A percentile compares a stretch with the other conserved stretches of the same genome.
Conservation (phyloP, 805 yeast genomes). For the Candida tibetensis region DNA sequence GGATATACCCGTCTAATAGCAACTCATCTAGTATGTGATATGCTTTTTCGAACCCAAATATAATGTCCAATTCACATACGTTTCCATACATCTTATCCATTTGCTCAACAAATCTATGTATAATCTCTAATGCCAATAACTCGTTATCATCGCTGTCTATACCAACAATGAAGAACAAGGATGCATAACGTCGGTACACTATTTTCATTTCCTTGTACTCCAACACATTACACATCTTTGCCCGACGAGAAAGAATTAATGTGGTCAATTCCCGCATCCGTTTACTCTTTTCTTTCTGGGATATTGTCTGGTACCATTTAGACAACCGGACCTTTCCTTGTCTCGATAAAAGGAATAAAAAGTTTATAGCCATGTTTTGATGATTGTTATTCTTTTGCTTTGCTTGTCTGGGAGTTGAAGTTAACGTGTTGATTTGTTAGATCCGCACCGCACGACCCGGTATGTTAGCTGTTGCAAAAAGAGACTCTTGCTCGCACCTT, state of each 20-base stretch:
- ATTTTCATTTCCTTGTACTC: slow-evolving; percentile 84
- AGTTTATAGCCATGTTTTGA: slow-evolving; percentile 76
- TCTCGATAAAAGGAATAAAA: slow-evolving; percentile 76
- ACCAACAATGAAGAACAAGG: slow-evolving; percentile 86
- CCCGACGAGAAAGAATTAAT: slow-evolving; percentile 75
- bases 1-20: slow-evolving; percentile 80
- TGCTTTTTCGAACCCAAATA: slow-evolving; percentile 92
- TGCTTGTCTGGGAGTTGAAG: neutral
- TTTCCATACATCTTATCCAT: slow-evolving; percentile 96
- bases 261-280: slow-evolving; percentile 85
- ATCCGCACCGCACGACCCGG: neutral
- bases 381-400: too few species aligned
- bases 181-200: slow-evolving; percentile 89
- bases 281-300: slow-evolving; percentile 83
- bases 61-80: slow-evolving; percentile 94
- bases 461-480: neutral
- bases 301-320: slow-evolving; percentile 85
- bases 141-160: slow-evolving; percentile 84
- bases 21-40: slow-evolving; percentile 90
- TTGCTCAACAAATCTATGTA: slow-evolving; percentile 92
- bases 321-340: slow-evolving; percentile 94
- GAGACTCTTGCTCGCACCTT: too few species aligned
- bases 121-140: slow-evolving; percentile 74
- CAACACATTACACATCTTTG: slow-evolving; percentile 92
- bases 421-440: neutral